Evolutionary conservation across 139 green algal species (phyloP), one percentile per base, ranked within the genome.

Genomic region (Picochlorum sp.): DNA sequence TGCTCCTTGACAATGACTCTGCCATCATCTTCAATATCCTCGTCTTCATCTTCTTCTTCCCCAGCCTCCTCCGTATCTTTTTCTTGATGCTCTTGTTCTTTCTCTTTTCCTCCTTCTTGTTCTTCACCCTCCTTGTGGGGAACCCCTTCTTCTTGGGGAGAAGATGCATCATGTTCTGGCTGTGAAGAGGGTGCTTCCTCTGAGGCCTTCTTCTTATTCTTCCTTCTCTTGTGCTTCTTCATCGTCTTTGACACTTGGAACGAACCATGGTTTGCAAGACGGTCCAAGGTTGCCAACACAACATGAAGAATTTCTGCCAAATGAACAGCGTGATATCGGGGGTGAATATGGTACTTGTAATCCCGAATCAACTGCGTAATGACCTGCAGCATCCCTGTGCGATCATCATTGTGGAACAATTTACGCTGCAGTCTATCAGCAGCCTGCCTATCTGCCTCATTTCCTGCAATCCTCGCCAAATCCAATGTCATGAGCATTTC

Each of bases 401-500:
- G 77, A 59, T 78, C 65, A 63, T 88, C 82, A 57, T 91, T 81
- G 66, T 88, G 75, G 55, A 90, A 65, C 61, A 92, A 71, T 47
- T 82, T 72, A 34, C 85, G 69, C 72, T 90, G 82, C 55, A 94
- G 71, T 28, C 77, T 51, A 70, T 92, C 84, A 21, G 87, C 86
- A 3, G 86, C 84, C 11, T 67, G 65, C 4, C 60, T 61, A 73
- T 92, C 87, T 3, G 65, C 63, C 4, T 54, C 6, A 23, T 49
- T 84, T 26, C 85, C 88, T 0, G 56, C 34, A 6, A 68, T 45
- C 21, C 79, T 55, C 1, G 88, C 86, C 54, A 87, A 47, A 65
- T 91, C 81, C 71, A 96, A 71, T 28, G 78, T 63, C 2, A 78
- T 64, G 64, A 96, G 78, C 80, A 90, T 80, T 76, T 95, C 86